These are phyloP conservation scores for Coemansia sp. DNA, from an alignment of 192 early-diverging fungal species.

Conservation along the genomic window DNA sequence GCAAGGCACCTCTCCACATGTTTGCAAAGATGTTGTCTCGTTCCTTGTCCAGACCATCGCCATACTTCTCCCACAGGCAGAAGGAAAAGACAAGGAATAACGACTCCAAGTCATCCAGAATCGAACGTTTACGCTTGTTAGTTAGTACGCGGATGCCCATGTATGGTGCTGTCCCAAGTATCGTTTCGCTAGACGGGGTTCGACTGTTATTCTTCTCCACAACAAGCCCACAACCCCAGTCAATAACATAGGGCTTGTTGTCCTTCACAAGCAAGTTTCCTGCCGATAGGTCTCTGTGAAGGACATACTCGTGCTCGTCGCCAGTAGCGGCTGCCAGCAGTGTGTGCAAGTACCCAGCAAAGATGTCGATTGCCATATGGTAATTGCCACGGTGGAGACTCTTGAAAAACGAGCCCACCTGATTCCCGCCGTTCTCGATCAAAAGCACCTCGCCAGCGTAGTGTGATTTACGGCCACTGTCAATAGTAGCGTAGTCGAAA, in stretches of 20 bases:
- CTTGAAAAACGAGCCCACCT: neutral
- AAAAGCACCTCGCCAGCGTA: neutral
- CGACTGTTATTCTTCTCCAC: neutral
- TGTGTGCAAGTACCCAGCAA: conserved; percentile 11
- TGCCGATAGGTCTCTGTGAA: conserved; percentile 3
- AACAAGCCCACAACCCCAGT: conserved; percentile 12
- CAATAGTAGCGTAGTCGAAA: neutral
- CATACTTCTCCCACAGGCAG: conserved; percentile 6
- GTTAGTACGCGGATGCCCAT: conserved; percentile 6
- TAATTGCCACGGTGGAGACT: too few relatives aligned
- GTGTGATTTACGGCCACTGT: neutral
- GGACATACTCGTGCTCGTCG: neutral
- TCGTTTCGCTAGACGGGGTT: neutral
- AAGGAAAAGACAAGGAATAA: conserved; percentile 4
- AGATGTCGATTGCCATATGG: conserved; percentile 1
- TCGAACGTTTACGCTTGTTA: neutral
- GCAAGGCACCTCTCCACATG: neutral
- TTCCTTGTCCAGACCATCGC: neutral
- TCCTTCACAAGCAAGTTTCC: conserved; percentile 4
- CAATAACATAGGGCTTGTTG: conserved; percentile 6
- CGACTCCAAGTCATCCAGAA: conserved; percentile 6
- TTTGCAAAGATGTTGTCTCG: neutral
- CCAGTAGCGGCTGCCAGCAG: conserved; percentile 7
- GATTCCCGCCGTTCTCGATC: conserved; percentile 2
- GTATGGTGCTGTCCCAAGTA: conserved; percentile 4